These are phyloP conservation scores for Curvularia hawaiiensis DNA, from an alignment of 2,329 filamentous ascomycete genomes.

Conservation along the genomic window DNA sequence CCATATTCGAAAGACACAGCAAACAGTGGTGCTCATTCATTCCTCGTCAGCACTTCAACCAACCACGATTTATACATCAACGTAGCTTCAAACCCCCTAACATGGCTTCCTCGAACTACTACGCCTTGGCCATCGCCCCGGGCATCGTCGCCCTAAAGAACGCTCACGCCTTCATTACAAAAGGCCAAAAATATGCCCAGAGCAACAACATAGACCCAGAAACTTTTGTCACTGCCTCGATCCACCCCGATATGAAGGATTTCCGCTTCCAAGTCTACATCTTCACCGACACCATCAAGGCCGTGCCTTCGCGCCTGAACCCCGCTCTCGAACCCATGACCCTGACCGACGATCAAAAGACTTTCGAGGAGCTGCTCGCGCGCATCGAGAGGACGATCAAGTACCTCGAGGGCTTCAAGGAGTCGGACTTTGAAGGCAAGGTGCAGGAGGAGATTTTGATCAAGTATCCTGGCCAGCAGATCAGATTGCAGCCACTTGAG, in stretches of 20 bases:
- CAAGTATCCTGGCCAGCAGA: slow-evolving; percentile 33
- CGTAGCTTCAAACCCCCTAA: background rate
- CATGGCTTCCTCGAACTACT: slow-evolving; percentile 32
- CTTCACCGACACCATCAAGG: slow-evolving; percentile 51
- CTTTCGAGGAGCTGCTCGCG: slow-evolving; percentile 55
- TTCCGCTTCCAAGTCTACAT: slow-evolving; percentile 57
- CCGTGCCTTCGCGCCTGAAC: slow-evolving; percentile 48
- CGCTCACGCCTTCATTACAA: slow-evolving; percentile 51
- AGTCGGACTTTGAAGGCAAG: slow-evolving; percentile 50
- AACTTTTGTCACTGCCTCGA: slow-evolving; percentile 48
- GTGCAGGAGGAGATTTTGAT: slow-evolving; percentile 50
- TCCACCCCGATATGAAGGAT: slow-evolving; percentile 57
- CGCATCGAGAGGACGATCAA: slow-evolving; percentile 56
- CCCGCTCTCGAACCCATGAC: slow-evolving; percentile 38
- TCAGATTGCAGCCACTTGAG: slow-evolving; percentile 50
- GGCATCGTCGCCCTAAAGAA: slow-evolving; percentile 52
- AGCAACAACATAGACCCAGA: slow-evolving; percentile 44
- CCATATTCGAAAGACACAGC: background rate
- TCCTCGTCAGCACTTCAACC: background rate
- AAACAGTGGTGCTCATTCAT: too few species aligned
- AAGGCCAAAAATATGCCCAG: slow-evolving; percentile 50
- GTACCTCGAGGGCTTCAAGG: slow-evolving; percentile 53
- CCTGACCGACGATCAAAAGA: slow-evolving; percentile 53
- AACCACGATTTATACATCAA: background rate
- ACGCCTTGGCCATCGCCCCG: slow-evolving; percentile 49